A percentile compares a stretch with the other conserved stretches of the same genome.
Conservation (phyloP, 2,329 filamentous ascomycete species). For the Pseudogymnoascus sp. region DNA sequence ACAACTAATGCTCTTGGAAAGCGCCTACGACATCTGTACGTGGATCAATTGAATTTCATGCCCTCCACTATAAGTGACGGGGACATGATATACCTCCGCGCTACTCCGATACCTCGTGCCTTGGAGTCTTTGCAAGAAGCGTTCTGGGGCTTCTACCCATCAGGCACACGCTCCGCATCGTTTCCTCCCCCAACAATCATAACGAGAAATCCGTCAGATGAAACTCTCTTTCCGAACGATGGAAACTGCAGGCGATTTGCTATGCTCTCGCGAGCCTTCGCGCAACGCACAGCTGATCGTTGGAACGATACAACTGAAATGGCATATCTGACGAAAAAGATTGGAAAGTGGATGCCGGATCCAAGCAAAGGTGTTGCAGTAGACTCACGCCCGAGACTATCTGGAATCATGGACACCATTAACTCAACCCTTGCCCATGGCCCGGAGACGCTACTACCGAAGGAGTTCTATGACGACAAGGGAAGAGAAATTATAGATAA, state of each 20-base stretch:
- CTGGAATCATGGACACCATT: slow-evolving; percentile 89
- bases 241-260: slow-evolving; percentile 66
- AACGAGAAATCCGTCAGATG: slow-evolving; percentile 56
- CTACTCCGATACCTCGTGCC: slow-evolving; percentile 68
- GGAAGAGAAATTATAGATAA: slow-evolving; percentile 61
- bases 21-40: slow-evolving; percentile 63
- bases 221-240: slow-evolving; percentile 77
- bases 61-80: slow-evolving; percentile 47
- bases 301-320: slow-evolving; percentile 78
- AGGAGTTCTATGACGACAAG: slow-evolving; percentile 78
- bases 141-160: slow-evolving; percentile 68
- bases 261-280: slow-evolving; percentile 62
- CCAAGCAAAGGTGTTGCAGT: slow-evolving; percentile 64
- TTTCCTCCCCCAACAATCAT: slow-evolving; percentile 61
- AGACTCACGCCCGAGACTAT: slow-evolving; percentile 75
- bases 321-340: slow-evolving; percentile 68
- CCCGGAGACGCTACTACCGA: slow-evolving; percentile 67
- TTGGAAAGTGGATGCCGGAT: slow-evolving; percentile 80
- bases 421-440: slow-evolving; percentile 85
- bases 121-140: slow-evolving; percentile 71
- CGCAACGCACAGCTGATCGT: slow-evolving; percentile 60
- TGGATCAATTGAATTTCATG: slow-evolving; percentile 68
- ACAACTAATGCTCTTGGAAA: slow-evolving; percentile 64
- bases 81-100: slow-evolving; percentile 63
- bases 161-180: slow-evolving; percentile 38